A percentile compares a stretch with the other conserved stretches of the same genome.
Conservation (phyloP, 768 basidiomycete genomes). For the Fistulinella prunicolor region DNA sequence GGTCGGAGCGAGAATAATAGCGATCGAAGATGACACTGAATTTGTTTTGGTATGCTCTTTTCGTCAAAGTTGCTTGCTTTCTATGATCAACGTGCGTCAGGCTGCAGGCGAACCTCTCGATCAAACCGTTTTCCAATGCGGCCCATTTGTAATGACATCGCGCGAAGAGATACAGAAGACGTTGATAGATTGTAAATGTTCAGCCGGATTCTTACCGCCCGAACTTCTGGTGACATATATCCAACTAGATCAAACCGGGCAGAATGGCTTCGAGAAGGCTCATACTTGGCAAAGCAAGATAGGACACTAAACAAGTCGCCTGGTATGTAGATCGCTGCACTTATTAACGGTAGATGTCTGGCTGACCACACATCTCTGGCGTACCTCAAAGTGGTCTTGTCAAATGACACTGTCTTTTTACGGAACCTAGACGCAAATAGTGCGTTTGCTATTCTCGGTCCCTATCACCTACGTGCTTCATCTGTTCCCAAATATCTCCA, state of each 20-base stretch:
- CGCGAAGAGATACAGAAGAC: slow-evolving; percentile 79
- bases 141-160: slow-evolving; percentile 85
- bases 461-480: slow-evolving; percentile 51
- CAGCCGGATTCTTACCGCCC: neutral
- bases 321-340: neutral
- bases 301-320: slow-evolving; percentile 33
- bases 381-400: neutral
- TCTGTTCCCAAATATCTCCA: slow-evolving; percentile 66
- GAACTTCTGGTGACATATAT: slow-evolving; percentile 4
- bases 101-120: slow-evolving; percentile 86
- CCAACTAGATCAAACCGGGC: slow-evolving; percentile 58
- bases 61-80: neutral
- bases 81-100: slow-evolving; percentile 32
- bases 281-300: slow-evolving; percentile 86
- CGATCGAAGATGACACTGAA: slow-evolving; percentile 61
- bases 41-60: slow-evolving; percentile 59
- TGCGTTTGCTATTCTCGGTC: slow-evolving; percentile 22
- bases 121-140: slow-evolving; percentile 84
- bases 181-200: slow-evolving; percentile 67
- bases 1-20: slow-evolving; percentile 66
- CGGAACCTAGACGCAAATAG: neutral
- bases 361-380: neutral
- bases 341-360: neutral
- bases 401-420: neutral
- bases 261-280: slow-evolving; percentile 90